phyloP scores from a whole-genome alignment of 2,329 filamentous ascomycete genomes.

The Fusarium armeniacum region DNA sequence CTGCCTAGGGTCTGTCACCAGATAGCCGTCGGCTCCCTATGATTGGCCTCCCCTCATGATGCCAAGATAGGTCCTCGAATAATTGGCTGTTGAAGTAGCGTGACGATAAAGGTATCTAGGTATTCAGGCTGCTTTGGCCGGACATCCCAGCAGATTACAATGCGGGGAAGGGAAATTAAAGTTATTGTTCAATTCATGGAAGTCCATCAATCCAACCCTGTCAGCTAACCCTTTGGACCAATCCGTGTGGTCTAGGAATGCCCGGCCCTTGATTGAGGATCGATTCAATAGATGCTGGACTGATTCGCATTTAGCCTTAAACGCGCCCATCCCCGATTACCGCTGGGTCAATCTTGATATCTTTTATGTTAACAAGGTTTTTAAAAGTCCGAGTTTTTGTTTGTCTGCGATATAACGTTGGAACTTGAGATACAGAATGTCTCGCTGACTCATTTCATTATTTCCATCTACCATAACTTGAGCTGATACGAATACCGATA shows the following conservation, averaged over 20 bases:
- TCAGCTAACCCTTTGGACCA: background rate
- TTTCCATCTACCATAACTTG: accelerated
- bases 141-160: background rate
- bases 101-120: background rate
- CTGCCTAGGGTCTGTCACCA: background rate
- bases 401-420: background rate
- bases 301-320: background rate
- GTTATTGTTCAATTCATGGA: background rate
- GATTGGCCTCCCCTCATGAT: background rate
- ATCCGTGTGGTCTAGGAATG: background rate
- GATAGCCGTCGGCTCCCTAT: background rate
- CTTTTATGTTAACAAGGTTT: background rate
- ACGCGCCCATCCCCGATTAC: background rate
- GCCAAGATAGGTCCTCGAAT: background rate
- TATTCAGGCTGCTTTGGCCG: background rate
- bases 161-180: background rate
- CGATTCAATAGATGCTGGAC: background rate
- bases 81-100: background rate
- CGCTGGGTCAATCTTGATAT: background rate
- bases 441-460: background rate
- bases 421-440: too few relatives aligned
- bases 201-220: background rate
- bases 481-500: background rate
- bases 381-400: background rate
- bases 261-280: background rate